Evolutionary conservation across 176 grass and related monocot genomes (phyloP), one percentile per base, ranked within the genome.

Genomic region (Zizania latifolia): DNA sequence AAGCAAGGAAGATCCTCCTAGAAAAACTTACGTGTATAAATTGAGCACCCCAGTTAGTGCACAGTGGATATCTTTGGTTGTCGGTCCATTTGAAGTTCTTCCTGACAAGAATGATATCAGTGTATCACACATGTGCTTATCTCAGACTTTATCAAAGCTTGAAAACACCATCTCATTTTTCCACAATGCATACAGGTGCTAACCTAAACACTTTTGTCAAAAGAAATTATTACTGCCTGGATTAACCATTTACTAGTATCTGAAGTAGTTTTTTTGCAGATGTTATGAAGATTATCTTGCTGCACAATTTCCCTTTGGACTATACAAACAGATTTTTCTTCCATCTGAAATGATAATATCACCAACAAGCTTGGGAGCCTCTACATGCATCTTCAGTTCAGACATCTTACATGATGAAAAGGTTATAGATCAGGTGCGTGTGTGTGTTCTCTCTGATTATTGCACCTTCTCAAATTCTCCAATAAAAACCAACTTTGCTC

Each of bases 21-120:
- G 86, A 58, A 98, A 98, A 85, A 98, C 95, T 72, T 98, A 81
- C 57, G 95, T 98, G 45, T 98, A 98, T 79, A 89, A 88, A 74
- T 77, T 98, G 81, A 92, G 45, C 69, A 83, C 91, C 71, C 91
- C 95, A 65, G 91, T 98, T 76, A 90, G 79, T 90, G 91, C 95
- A 78, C 84, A 81, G 71, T 87, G 92, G 89, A 98, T 98, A 92
- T 94, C 95, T 14, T 88, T 98, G 82, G 86, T 82, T 78, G 95
- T 98, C 74, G 95, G 88, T 36, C 91, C 95, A 62, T 86, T 98
- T 37, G 81, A 98, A 90, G 78, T 98, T 94, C 82, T 94, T 77
- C 86, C 91, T 62, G 91, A 98, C 48, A 80, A 41, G 23, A 83
- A 94, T 78, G 88, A 81, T 79, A 86, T 38, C 81, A 78, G 72